Evolutionary conservation across 2,329 filamentous ascomycete species (phyloP).

Genomic region (Aspergillus fumigatus): DNA sequence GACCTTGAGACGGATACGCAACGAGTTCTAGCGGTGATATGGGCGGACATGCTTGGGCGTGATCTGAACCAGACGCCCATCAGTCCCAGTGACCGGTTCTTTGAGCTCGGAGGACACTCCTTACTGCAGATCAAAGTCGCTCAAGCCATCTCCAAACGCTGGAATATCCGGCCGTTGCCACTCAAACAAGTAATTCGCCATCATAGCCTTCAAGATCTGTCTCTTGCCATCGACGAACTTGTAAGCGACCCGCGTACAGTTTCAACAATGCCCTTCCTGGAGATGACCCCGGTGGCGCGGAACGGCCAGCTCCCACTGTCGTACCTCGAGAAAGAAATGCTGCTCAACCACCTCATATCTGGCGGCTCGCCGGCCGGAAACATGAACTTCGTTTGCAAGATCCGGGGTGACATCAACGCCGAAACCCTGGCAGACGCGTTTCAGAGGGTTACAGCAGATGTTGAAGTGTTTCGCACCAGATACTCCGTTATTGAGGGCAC

Average conservation of each 20-base stretch:
- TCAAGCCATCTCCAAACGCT: neutral
- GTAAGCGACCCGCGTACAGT: neutral
- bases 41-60: conserved; percentile 2
- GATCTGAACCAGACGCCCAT: neutral
- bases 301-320: neutral
- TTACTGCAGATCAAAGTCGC: conserved; percentile 10
- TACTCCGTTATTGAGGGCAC: neutral
- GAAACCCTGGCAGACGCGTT: neutral
- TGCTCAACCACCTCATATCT: neutral
- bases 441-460: neutral
- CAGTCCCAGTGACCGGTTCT: conserved; percentile 6
- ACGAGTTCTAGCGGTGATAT: neutral
- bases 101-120: conserved; percentile 14
- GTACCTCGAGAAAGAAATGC: neutral
- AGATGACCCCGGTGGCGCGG: neutral
- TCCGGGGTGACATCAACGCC: neutral
- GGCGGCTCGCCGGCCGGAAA: neutral
- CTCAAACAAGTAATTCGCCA: neutral
- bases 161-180: neutral
- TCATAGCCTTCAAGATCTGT: neutral
- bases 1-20: neutral
- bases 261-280: neutral
- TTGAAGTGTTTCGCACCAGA: neutral
- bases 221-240: neutral
- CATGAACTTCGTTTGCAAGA: neutral